These are phyloP conservation scores for Phascolomyces articulosus DNA, from an alignment of 371 early-diverging fungal genomes.

Conservation along the genomic window DNA sequence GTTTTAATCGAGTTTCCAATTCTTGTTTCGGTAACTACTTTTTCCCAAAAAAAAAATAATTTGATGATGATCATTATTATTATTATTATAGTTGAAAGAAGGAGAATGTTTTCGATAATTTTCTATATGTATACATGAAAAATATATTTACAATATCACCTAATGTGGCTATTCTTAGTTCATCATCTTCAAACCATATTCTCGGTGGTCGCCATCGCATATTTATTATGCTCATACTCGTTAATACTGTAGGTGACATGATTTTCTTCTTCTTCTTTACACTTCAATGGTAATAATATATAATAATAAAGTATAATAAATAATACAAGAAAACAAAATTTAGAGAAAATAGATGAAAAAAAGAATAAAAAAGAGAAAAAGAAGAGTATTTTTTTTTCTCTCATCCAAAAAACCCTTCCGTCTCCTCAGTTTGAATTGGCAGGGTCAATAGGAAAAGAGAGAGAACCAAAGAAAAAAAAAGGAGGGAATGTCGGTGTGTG, in stretches of 20 bases:
- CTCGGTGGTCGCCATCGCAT: slow-evolving; percentile 40
- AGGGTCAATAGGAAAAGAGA: neutral
- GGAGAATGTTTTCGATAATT: neutral
- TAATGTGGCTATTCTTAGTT: slow-evolving; percentile 18
- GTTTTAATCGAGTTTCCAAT: slow-evolving; percentile 26
- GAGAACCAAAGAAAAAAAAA: neutral
- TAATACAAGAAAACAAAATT: neutral
- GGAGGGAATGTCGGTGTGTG: neutral
- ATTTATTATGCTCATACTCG: slow-evolving; percentile 30
- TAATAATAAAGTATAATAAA: neutral
- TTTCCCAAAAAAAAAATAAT: neutral
- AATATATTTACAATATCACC: slow-evolving; percentile 26
- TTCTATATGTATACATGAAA: neutral
- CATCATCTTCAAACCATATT: slow-evolving; percentile 23
- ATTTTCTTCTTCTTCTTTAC: no score
- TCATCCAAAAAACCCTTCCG: no score
- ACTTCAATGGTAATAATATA: neutral
- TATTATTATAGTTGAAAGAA: no score
- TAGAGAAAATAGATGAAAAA: neutral
- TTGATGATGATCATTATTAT: no score
- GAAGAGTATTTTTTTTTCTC: neutral
- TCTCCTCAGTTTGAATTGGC: neutral
- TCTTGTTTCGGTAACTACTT: slow-evolving; percentile 28
- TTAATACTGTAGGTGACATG: neutral
- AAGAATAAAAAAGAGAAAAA: slow-evolving; percentile 1